These are phyloP conservation scores for Penicillium salamii DNA, from an alignment of 495 filamentous ascomycete species.

Conservation along the genomic window DNA sequence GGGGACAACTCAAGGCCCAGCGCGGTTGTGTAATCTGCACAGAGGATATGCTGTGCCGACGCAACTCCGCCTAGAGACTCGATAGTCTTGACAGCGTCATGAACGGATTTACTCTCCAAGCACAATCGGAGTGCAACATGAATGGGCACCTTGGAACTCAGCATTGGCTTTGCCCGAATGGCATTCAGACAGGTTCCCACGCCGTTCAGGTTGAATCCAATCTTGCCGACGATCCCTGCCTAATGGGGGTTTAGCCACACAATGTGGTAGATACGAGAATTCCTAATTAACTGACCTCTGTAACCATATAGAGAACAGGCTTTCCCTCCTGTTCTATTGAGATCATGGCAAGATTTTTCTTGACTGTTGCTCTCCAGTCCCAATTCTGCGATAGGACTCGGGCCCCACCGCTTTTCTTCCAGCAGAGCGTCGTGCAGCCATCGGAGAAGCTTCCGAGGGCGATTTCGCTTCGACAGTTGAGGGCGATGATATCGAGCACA, in stretches of 20 bases:
- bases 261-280: too few species aligned
- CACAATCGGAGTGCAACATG: slow-evolving; percentile 61
- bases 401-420: slow-evolving; percentile 36
- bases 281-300: slow-evolving; percentile 26
- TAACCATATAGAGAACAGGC: slow-evolving; percentile 49
- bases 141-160: slow-evolving; percentile 53
- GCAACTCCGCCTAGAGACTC: slow-evolving; percentile 52
- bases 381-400: slow-evolving; percentile 64
- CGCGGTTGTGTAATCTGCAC: slow-evolving; percentile 53
- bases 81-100: slow-evolving; percentile 48
- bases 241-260: slow-evolving; percentile 17
- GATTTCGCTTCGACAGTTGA: slow-evolving; percentile 69
- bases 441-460: slow-evolving; percentile 61
- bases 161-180: slow-evolving; percentile 57
- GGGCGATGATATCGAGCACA: slow-evolving; percentile 58
- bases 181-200: slow-evolving; percentile 69
- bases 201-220: slow-evolving; percentile 60
- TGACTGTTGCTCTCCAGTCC: slow-evolving; percentile 54
- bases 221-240: slow-evolving; percentile 72
- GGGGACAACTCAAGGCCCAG: slow-evolving; percentile 59
- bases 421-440: slow-evolving; percentile 61
- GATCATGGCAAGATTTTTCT: slow-evolving; percentile 54
- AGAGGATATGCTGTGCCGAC: slow-evolving; percentile 58
- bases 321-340: slow-evolving; percentile 47
- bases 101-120: slow-evolving; percentile 53